Percentiles rank a stretch among this genome's conserved stretches.
phyloP scores from a whole-genome alignment of 192 early-diverging fungal species.

The Chytriomyces hyalinus region DNA sequence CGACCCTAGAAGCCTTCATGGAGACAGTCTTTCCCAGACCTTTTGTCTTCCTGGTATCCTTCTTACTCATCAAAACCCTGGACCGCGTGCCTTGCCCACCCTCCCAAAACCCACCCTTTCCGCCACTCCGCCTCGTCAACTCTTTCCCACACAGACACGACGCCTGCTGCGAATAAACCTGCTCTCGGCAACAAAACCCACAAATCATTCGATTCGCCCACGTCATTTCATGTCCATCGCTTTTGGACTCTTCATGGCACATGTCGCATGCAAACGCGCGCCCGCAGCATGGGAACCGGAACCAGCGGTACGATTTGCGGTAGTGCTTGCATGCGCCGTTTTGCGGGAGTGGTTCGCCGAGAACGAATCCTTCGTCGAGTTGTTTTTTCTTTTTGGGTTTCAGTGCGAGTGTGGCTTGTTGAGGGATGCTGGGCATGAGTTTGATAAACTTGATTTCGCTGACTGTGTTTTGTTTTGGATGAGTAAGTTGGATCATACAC shows the following conservation, averaged over 20 bases:
- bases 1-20: constrained; percentile 37
- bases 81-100: constrained; percentile 87
- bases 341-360: constrained; percentile 75
- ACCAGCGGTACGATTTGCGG: constrained; percentile 85
- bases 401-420: constrained; percentile 31
- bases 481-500: neutral
- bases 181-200: constrained; percentile 83
- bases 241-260: constrained; percentile 77
- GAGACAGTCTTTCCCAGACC: constrained; percentile 65
- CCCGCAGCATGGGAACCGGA: constrained; percentile 91
- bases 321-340: constrained; percentile 87
- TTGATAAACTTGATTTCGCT: constrained; percentile 64
- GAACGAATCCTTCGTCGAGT: constrained; percentile 64
- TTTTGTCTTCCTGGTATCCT: constrained; percentile 70
- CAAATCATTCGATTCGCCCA: constrained; percentile 84
- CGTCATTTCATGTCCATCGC: constrained; percentile 69
- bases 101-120: constrained; percentile 78
- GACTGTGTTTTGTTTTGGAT: constrained; percentile 29
- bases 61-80: constrained; percentile 72
- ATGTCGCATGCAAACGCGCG: constrained; percentile 81
- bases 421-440: constrained; percentile 36
- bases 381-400: constrained; percentile 60
- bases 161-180: constrained; percentile 54
- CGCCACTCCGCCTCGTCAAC: constrained; percentile 43
- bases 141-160: constrained; percentile 73